Conservation (phyloP, 352 stramenopile species). For the Phytophthora foliorum region DNA sequence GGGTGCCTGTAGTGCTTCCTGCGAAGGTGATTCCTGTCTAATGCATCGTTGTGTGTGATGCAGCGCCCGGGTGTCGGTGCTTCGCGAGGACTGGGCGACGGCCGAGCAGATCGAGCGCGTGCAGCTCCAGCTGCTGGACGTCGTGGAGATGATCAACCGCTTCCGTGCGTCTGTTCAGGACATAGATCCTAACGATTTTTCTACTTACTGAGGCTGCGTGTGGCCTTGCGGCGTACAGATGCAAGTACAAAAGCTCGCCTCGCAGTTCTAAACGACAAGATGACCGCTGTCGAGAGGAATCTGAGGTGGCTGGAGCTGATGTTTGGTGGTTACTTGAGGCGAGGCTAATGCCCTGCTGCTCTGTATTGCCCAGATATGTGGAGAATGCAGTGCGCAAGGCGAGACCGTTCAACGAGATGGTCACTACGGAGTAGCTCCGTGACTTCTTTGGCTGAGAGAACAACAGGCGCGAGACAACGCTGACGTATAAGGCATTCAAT, state of each 20-base stretch:
- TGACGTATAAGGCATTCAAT: too few relatives aligned
- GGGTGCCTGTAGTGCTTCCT: neutral
- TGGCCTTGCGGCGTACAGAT: slow-evolving; percentile 36
- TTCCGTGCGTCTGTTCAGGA: slow-evolving; percentile 49
- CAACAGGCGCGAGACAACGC: neutral
- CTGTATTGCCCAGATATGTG: slow-evolving; percentile 38
- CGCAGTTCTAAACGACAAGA: slow-evolving; percentile 53
- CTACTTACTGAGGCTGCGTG: neutral
- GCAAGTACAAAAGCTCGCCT: slow-evolving; percentile 50
- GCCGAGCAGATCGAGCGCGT: slow-evolving; percentile 55
- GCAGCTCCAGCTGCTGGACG: slow-evolving; percentile 61
- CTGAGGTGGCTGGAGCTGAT: slow-evolving; percentile 40
- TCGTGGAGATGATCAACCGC: slow-evolving; percentile 72
- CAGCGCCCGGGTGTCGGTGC: slow-evolving; percentile 37
- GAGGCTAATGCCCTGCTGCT: neutral
- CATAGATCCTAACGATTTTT: neutral
- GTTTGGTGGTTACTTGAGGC: neutral
- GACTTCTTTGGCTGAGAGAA: neutral
- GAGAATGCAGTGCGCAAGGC: slow-evolving; percentile 45
- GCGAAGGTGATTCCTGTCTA: neutral
- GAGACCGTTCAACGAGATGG: neutral
- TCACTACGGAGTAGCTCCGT: slow-evolving; percentile 1
- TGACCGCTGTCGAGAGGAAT: slow-evolving; percentile 53
- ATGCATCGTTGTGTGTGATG: neutral
- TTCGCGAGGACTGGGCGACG: slow-evolving; percentile 69